These are phyloP conservation scores for Mangifera indica DNA, from an alignment of 345 rosid species.

Conservation along the genomic window DNA sequence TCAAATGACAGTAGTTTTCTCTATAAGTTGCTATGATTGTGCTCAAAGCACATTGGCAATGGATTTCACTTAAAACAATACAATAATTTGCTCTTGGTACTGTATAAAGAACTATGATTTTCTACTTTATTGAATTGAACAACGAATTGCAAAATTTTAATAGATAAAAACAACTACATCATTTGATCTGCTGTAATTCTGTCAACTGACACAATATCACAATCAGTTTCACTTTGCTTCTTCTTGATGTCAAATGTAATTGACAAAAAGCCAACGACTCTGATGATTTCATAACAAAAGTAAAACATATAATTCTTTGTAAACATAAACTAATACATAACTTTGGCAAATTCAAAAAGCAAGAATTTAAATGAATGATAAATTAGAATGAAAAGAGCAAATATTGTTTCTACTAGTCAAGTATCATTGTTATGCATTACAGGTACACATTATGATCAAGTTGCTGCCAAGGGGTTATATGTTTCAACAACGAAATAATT, in stretches of 20 bases:
- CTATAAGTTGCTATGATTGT: no score
- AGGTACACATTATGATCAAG: background rate
- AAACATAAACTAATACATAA: background rate
- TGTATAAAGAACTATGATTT: background rate
- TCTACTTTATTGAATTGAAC: no score
- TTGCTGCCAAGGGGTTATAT: background rate
- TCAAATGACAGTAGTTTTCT: no score
- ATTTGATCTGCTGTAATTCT: background rate
- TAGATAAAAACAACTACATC: background rate
- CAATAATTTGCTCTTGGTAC: background rate
- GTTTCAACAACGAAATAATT: background rate
- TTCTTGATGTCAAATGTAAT: no score
- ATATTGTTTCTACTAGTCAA: background rate
- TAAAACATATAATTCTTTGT: background rate
- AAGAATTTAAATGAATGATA: background rate
- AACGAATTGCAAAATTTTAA: background rate
- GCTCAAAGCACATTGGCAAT: background rate
- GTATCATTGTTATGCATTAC: background rate
- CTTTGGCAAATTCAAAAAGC: background rate
- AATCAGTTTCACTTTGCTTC: background rate
- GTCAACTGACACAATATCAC: background rate
- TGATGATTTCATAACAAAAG: background rate
- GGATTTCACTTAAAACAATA: background rate
- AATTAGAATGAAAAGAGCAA: background rate
- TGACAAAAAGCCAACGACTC: background rate